Evolutionary conservation across 805 yeast genomes (phyloP).

Genomic region (Metschnikowia peoriensis): DNA sequence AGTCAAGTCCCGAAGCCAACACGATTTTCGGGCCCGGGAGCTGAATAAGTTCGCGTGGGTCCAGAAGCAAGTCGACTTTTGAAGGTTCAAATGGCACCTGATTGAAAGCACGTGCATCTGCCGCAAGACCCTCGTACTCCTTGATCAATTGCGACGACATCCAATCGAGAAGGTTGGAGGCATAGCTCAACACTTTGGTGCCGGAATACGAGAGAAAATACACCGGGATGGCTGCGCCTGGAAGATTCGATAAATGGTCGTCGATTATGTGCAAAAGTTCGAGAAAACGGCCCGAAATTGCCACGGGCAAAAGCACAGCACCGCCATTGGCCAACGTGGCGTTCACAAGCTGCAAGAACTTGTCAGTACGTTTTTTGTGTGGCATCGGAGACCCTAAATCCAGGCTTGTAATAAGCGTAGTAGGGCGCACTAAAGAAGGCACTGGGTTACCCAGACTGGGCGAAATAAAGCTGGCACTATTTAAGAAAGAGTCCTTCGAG

Average conservation of each 20-base stretch:
- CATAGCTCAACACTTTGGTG: constrained; percentile 72
- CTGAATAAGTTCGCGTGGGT: constrained; percentile 53
- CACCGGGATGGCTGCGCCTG: constrained; percentile 63
- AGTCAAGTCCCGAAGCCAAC: constrained; percentile 67
- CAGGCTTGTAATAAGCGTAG: constrained; percentile 75
- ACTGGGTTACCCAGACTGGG: constrained; percentile 54
- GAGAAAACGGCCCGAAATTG: constrained; percentile 75
- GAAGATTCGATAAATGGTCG: constrained; percentile 46
- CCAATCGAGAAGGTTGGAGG: constrained; percentile 93
- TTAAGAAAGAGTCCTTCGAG: constrained; percentile 79
- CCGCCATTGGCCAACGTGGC: constrained; percentile 74
- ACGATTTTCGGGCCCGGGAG: constrained; percentile 74
- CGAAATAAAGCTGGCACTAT: constrained; percentile 63
- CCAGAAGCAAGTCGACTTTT: constrained; percentile 52
- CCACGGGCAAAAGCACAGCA: constrained; percentile 78
- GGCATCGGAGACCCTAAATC: constrained; percentile 63
- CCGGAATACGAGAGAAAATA: constrained; percentile 76
- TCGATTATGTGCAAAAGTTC: constrained; percentile 78
- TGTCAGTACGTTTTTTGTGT: constrained; percentile 61
- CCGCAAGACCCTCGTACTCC: constrained; percentile 62
- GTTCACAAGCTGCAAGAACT: constrained; percentile 59
- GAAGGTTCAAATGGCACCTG: constrained; percentile 77
- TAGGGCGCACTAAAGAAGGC: constrained; percentile 70
- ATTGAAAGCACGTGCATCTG: constrained; percentile 21
- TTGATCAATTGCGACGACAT: constrained; percentile 84